Base-by-base conservation (phyloP, 768 basidiomycete genomes). In the Lactarius tabidus region DNA sequence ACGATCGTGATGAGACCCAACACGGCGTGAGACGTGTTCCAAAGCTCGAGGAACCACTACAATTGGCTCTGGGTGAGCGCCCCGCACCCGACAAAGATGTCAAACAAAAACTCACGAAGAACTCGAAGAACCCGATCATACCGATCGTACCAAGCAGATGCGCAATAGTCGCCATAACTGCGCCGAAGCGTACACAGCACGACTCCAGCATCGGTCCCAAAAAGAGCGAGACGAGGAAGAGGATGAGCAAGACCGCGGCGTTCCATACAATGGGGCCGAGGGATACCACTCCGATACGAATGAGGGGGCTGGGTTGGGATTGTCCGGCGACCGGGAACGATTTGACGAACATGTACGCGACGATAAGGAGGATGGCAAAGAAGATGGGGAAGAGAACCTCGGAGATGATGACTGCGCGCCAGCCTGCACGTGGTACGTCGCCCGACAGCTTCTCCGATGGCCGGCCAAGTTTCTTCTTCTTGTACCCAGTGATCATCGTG, bases 401-500 rank as follows among this genome's bases (percentile, higher is more conserved):
- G 3, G 92, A 90, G 70, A 93, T 84, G 63, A 96, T 77, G 65
- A 96, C 93, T 12, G 93, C 89, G 57, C 91, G 87, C 94, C 93
- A 96, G 43, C 86, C 85, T 12, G 95, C 97, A 54, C 96, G 87
- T 23, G 97, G 96, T 39, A 94, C 89, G 74, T 98, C 97, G 59
- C 90, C 90, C 6, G 95, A 95, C 31, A 98, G 82, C 77, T 97
- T 98, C 77, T 98, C 96, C 0, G 95, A 98, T 2, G 97, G 97
- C 73, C 94, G 90, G 26, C 97, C 97, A 7, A 99, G 86, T 70
- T 87, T 86, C 83, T 98, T 98, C 81, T 91, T 93, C 85, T 98
- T 98, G 86, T 95, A 99, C n/a, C 97, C 97, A 20, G 97, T 99
- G 74, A 99, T 96, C 85, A 93, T 90, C 20, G 97, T 99, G 59